Evolutionary conservation across 1,284 basidiomycete species (phyloP).

Genomic region (Ganoderma lingzhi): DNA sequence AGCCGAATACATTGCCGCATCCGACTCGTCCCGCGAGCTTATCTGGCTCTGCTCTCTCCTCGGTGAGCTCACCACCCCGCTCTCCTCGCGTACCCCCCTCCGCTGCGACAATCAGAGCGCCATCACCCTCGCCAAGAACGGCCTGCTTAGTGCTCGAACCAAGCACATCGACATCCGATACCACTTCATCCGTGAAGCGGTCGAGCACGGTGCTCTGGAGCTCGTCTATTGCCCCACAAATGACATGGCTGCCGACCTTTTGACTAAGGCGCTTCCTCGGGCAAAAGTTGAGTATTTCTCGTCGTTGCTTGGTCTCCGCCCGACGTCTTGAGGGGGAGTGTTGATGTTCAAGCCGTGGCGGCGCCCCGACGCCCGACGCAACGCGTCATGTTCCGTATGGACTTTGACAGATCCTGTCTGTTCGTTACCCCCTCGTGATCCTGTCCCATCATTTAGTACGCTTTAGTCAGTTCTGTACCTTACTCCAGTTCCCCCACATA

Average conservation of each 20-base stretch:
- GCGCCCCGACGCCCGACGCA: too few relatives aligned
- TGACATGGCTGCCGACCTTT: constrained; percentile 38
- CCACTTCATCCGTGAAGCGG: constrained; percentile 43
- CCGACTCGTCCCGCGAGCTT: constrained; percentile 26
- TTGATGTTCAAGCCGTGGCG: constrained; percentile 9
- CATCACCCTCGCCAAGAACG: constrained; percentile 12
- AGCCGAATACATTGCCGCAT: constrained; percentile 29
- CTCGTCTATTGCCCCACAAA: constrained; percentile 31
- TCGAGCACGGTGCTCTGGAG: constrained; percentile 30
- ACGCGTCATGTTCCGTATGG: too few relatives aligned
- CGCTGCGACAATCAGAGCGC: constrained; percentile 9
- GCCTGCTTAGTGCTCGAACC: constrained; percentile 30
- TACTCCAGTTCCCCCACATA: too few relatives aligned
- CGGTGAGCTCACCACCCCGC: constrained; percentile 33
- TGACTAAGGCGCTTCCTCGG: constrained; percentile 36
- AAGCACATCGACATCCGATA: constrained; percentile 48
- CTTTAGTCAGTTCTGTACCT: too few relatives aligned
- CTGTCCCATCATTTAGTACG: too few relatives aligned
- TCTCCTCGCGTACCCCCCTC: not conserved
- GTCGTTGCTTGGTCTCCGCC: too few relatives aligned
- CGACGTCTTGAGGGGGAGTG: not conserved
- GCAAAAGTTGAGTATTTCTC: too few relatives aligned
- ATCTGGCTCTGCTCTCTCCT: constrained; percentile 35
- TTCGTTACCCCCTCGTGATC: too few relatives aligned
- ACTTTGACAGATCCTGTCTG: too few relatives aligned